Evolutionary conservation across 495 filamentous ascomycete species (phyloP), one percentile per base, ranked within the genome.

Genomic region (Trichoderma virens): DNA sequence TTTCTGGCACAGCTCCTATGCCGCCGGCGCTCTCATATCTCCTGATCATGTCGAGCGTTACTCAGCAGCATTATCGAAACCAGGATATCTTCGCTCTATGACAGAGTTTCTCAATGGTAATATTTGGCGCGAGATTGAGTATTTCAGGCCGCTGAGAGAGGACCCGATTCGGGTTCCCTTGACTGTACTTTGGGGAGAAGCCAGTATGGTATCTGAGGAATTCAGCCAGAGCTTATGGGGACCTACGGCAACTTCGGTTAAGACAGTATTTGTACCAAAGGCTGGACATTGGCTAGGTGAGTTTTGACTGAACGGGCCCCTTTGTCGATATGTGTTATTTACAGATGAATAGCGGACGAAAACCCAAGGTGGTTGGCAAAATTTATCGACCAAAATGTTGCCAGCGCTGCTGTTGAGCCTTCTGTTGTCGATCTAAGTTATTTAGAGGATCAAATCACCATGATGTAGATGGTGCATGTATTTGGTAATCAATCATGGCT

Each of bases 1-100:
- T 62, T 78, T 78, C 65, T 78, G 71, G 68, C 74, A 79, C 64
- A 56, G 47, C 27, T 56, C 47, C 5, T 56, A 56, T 56, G 2
- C 47, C 6, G 47, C 47, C 9, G 20, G 47, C 23, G 47, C 47
- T 0, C 1, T 56, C 5, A 56, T 56, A 56, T 56, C 47, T 2
- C 47, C 14, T 7, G 47, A 56, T 27, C 47, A 56, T 56, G 47
- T 56, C 47, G 47, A 56, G 25, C 47, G 47, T 11, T 56, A 56
- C 14, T 20, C 47, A 28, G 47, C 47, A 11, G 47, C 47, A 6
- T 18, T 56, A 2, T 27, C 47, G 16, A 56, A 56, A 20, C 47
- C 47, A 9, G 47, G 47, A 56, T 56, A 56, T 27, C 25, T 56
- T 2, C 47, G 47, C 5, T 56, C 47, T 3, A 56, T 56, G 47